Evolutionary conservation across 495 filamentous ascomycete genomes (phyloP).

Genomic region (Letharia columbiana): DNA sequence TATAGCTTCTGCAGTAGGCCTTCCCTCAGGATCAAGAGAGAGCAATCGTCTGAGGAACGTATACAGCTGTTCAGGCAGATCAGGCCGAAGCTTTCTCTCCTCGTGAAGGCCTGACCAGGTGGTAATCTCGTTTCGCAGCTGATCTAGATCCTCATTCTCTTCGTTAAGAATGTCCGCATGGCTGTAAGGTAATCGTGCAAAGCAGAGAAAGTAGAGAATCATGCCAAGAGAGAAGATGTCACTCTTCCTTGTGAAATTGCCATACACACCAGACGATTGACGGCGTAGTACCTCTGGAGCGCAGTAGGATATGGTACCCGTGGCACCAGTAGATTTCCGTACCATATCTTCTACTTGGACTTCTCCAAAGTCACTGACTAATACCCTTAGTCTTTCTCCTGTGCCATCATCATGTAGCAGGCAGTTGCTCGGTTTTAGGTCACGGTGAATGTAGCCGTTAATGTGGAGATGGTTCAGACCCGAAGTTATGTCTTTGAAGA

Average conservation of each 20-base stretch:
- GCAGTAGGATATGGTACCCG: constrained; percentile 95
- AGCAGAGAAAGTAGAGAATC: constrained; percentile 98
- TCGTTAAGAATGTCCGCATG: constrained; percentile 80
- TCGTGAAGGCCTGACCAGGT: constrained; percentile 82
- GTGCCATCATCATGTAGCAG: constrained; percentile 68
- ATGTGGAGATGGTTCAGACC: constrained; percentile 83
- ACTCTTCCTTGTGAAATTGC: constrained; percentile 90
- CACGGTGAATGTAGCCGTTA: constrained; percentile 93
- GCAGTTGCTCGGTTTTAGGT: constrained; percentile 94
- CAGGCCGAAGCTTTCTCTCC: constrained; percentile 57
- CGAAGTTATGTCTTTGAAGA: constrained; percentile 92
- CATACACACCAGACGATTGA: constrained; percentile 57
- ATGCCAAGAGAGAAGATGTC: constrained; percentile 96
- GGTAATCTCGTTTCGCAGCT: constrained; percentile 76
- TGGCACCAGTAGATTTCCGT: constrained; percentile 83
- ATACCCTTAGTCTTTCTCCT: constrained; percentile 58
- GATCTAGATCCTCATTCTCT: constrained; percentile 88
- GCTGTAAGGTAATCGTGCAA: constrained; percentile 76
- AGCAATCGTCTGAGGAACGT: constrained; percentile 72
- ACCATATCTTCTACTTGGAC: constrained; percentile 73
- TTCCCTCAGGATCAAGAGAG: constrained; percentile 62
- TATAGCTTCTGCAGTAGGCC: constrained; percentile 83
- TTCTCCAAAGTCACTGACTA: constrained; percentile 97
- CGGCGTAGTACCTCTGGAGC: constrained; percentile 83
- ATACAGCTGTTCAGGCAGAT: constrained; percentile 83